Percentiles rank a stretch among this genome's conserved stretches.
Conservation (phyloP, 352 stramenopile genomes). For the Thalassiosira oceanica region DNA sequence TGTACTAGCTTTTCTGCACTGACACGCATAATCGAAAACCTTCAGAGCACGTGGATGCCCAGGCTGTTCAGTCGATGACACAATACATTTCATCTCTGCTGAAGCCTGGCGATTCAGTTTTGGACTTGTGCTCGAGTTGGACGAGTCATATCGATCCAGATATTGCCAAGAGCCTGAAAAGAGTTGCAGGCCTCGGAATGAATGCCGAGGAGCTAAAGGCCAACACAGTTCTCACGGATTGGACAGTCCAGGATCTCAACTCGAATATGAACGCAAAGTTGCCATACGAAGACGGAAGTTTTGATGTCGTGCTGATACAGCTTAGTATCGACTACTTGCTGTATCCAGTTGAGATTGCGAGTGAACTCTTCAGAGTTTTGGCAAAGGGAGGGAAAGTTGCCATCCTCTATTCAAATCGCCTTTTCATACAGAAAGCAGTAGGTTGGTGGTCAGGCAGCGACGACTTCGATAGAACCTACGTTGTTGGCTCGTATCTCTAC, state of each 20-base stretch:
- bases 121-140: constrained; percentile 81
- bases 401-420: constrained; percentile 79
- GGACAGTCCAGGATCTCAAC: constrained; percentile 82
- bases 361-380: constrained; percentile 78
- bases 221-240: constrained; percentile 81
- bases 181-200: constrained; percentile 76
- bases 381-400: constrained; percentile 77
- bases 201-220: constrained; percentile 80
- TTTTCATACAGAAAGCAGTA: constrained; percentile 71
- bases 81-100: constrained; percentile 60
- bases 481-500: constrained; percentile 71
- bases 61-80: constrained; percentile 69
- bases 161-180: constrained; percentile 21
- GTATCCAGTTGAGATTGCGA: constrained; percentile 79
- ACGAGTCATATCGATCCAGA: constrained; percentile 63
- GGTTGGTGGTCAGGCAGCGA: constrained; percentile 70
- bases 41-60: constrained; percentile 78
- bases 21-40: too few species aligned
- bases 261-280: constrained; percentile 72
- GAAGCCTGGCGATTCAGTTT: constrained; percentile 40
- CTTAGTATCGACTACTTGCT: constrained; percentile 85
- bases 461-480: constrained; percentile 78
- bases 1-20: too few species aligned
- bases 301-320: constrained; percentile 82
- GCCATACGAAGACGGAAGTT: constrained; percentile 77